Evolutionary conservation across 305 asterid species (phyloP).

Genomic region (Ajuga reptans): DNA sequence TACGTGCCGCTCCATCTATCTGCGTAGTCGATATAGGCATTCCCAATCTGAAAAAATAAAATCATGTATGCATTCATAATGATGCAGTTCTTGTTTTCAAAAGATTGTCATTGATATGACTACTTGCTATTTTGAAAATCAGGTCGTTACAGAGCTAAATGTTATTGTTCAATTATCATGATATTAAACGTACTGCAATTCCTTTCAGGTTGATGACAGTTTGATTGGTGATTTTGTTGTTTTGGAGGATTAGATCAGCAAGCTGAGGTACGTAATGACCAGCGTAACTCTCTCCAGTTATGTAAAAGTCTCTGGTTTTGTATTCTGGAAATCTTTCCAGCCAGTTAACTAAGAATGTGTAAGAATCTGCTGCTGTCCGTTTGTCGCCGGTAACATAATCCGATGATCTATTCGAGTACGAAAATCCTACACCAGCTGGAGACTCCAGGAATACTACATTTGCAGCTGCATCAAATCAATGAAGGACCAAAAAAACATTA

Average conservation of each 20-base stretch:
- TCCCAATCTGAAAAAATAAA: constrained; percentile 43
- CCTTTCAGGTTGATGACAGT: constrained; percentile 50
- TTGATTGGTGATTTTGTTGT: constrained; percentile 32
- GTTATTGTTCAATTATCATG: too few species aligned
- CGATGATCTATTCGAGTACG: constrained; percentile 48
- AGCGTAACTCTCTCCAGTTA: constrained; percentile 57
- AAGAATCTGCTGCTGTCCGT: constrained; percentile 46
- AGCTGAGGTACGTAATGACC: constrained; percentile 67
- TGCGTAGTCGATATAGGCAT: constrained; percentile 30
- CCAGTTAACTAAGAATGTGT: constrained; percentile 53
- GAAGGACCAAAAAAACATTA: too few species aligned
- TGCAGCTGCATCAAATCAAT: constrained; percentile 36
- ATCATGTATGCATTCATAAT: neutral
- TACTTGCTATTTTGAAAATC: too few species aligned
- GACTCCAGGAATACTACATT: constrained; percentile 62
- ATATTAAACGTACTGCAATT: constrained; percentile 34
- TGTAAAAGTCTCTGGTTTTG: constrained; percentile 47
- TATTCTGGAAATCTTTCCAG: constrained; percentile 55
- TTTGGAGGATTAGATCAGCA: constrained; percentile 35
- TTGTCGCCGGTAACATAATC: constrained; percentile 46
- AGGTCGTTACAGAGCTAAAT: too few species aligned
- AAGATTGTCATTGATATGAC: too few species aligned
- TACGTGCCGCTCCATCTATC: constrained; percentile 30
- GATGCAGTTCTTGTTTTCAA: neutral
- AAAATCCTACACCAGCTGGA: constrained; percentile 69